A percentile compares a stretch with the other conserved stretches of the same genome.
phyloP scores from a whole-genome alignment of 495 filamentous ascomycete genomes.

The Schizothecium vesticola region DNA sequence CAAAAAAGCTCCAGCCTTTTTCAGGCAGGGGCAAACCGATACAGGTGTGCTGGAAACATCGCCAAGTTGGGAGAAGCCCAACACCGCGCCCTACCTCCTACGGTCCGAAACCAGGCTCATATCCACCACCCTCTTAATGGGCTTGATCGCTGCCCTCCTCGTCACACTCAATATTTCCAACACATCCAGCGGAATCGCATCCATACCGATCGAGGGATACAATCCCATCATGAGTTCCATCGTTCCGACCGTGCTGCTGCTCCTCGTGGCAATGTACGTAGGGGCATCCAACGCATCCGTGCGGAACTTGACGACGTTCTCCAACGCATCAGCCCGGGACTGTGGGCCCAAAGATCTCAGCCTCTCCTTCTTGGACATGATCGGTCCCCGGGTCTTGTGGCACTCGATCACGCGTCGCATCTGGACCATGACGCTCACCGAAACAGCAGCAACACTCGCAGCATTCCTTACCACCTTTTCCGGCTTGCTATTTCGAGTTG shows the following conservation, averaged over 20 bases:
- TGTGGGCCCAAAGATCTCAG: neutral
- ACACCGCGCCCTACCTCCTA: neutral
- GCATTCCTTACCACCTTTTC: neutral
- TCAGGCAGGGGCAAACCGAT: neutral
- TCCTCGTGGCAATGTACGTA: neutral
- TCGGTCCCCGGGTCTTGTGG: neutral
- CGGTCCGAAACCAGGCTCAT: neutral
- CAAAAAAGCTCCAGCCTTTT: neutral
- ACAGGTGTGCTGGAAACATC: neutral
- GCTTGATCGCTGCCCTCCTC: neutral
- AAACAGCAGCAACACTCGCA: neutral
- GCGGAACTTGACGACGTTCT: neutral
- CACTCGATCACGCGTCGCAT: neutral
- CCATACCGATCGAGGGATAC: neutral
- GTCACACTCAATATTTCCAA: neutral
- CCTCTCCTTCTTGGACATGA: neutral
- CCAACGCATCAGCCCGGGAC: neutral
- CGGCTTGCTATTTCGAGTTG: neutral
- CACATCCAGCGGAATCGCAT: neutral
- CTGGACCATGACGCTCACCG: neutral
- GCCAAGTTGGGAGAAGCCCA: neutral
- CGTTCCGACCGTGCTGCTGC: neutral
- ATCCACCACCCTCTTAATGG: neutral
- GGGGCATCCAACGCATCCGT: neutral
- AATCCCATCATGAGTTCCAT: neutral